Evolutionary conservation across 768 basidiomycete genomes (phyloP), one percentile per base, ranked within the genome.

Genomic region (Jaapia argillacea): DNA sequence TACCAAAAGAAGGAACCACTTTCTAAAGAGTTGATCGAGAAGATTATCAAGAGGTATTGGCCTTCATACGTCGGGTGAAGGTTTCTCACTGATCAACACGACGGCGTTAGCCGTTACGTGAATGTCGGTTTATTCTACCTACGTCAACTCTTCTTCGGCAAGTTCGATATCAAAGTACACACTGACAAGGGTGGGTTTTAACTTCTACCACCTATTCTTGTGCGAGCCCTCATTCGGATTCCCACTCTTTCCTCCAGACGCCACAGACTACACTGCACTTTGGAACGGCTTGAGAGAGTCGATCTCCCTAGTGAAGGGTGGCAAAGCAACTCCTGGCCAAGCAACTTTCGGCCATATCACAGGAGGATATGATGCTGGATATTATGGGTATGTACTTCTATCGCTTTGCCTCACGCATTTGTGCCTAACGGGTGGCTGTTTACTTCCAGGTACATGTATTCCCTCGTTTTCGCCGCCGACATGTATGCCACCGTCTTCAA

Each of bases 141-240:
- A 7, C 77, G 85, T 22, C 89, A 92, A 56, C 64, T 91, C 4
- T 91, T 89, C 72, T 88, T 87, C 53, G 86, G 80, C 47, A 77
- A 77, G 52, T 86, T 78, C 50, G 85, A 88, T 58, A 70, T 85
- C 53, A 75, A 79, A 54, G 76, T 86, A 5, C 85, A 85, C 60
- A 81, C 77, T 1, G 75, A 77, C 50, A 69, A 79, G 66, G 72
- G 84, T 78, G 31, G 28, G 62, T 51, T 33, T 24, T 26, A 6
- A 25, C 25, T 3, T 14, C 1, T 23, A 5, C 28, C 23, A 23
- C 12, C 14, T 16, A 24, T 27, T 24, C 24, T n/a, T 24, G 46
- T 33, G 45, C n/a, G n/a, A n/a, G n/a, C n/a, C n/a, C n/a, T n/a
- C n/a, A n/a, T 42, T 43, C 43, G 48, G 41, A 42, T 47, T 2